phyloP scores from a whole-genome alignment of 768 basidiomycete genomes.

The Suillus occidentalis region DNA sequence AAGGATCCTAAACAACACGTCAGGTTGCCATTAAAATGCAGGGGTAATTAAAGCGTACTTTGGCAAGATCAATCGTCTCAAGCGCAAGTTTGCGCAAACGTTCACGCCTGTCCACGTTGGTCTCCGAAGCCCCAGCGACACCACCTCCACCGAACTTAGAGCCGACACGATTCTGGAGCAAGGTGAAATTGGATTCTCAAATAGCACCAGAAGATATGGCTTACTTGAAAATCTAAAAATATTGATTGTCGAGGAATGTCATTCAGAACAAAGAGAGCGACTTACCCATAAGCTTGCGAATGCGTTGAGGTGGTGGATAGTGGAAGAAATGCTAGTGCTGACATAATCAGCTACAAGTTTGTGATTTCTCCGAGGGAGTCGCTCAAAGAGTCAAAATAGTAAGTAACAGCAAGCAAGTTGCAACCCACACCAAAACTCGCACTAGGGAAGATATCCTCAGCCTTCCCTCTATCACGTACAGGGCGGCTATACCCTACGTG shows the following conservation, averaged over 20 bases:
- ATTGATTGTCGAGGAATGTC: neutral
- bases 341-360: neutral
- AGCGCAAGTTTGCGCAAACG: slow-evolving; percentile 93
- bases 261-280: neutral
- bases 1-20: slow-evolving; percentile 71
- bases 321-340: neutral
- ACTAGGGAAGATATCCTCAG: neutral
- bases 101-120: slow-evolving; percentile 94
- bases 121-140: slow-evolving; percentile 93
- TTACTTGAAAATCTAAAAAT: slow-evolving; percentile 66
- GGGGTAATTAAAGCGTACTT: slow-evolving; percentile 48
- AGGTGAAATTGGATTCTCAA: slow-evolving; percentile 5
- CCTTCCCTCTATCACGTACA: neutral
- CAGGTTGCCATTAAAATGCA: neutral
- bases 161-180: slow-evolving; percentile 81
- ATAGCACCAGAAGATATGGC: slow-evolving; percentile 11
- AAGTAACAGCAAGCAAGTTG: neutral
- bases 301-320: neutral
- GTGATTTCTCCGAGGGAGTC: neutral
- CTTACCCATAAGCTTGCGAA: slow-evolving; percentile 3
- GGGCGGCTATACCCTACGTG: neutral
- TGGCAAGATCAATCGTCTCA: slow-evolving; percentile 97
- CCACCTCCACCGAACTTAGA: slow-evolving; percentile 96
- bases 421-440: too few relatives aligned
- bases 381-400: neutral